These are phyloP conservation scores for Jacaranda mimosifolia DNA, from an alignment of 257 asterid species.

Conservation along the genomic window DNA sequence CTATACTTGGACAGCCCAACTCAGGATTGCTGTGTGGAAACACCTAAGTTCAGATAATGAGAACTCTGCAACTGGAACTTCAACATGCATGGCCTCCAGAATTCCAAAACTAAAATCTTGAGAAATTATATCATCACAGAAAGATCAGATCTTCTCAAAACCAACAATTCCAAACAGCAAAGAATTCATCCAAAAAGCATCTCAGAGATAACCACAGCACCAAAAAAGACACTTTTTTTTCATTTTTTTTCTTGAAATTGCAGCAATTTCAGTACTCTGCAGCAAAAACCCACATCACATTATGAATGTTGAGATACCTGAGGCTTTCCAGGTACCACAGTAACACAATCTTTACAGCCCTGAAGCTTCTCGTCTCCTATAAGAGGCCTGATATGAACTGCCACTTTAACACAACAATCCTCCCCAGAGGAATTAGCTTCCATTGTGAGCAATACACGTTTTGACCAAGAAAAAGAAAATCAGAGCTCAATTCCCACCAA, in stretches of 20 bases:
- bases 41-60: conserved; percentile 48
- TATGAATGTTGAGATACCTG: conserved; percentile 65
- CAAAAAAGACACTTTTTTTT: neutral
- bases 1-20: conserved; percentile 23
- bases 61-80: conserved; percentile 38
- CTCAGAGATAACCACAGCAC: conserved; percentile 28
- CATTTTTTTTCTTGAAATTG: conserved; percentile 28
- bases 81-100: conserved; percentile 51
- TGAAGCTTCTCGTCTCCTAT: conserved; percentile 96
- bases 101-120: conserved; percentile 36
- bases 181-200: conserved; percentile 38
- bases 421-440: conserved; percentile 77
- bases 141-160: conserved; percentile 61
- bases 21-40: conserved; percentile 15
- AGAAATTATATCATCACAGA: conserved; percentile 29
- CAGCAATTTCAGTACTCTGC: conserved; percentile 23
- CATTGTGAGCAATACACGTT: conserved; percentile 45
- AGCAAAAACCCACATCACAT: conserved; percentile 51
- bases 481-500: conserved; percentile 24
- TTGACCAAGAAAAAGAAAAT: conserved; percentile 20
- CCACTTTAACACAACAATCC: conserved; percentile 98
- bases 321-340: conserved; percentile 84
- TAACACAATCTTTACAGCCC: conserved; percentile 96
- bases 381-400: conserved; percentile 94
- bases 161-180: conserved; percentile 27